Base-by-base conservation (phyloP, 2,329 filamentous ascomycete species). In the Sclerotinia trifoliorum region DNA sequence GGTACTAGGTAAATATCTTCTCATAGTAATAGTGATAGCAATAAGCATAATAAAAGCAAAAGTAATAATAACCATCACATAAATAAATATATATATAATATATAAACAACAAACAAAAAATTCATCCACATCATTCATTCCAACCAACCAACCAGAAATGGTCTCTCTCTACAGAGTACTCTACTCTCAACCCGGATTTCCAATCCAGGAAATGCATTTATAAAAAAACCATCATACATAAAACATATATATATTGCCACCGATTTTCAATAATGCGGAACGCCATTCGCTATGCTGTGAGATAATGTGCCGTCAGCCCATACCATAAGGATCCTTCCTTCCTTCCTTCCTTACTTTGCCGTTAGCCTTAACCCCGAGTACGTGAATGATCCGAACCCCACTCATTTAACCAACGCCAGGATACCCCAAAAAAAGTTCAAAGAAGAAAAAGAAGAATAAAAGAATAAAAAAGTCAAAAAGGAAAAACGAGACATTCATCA, bases 221-320 rank as follows among this genome's bases (percentile, higher is more conserved):
- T 42, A n/a, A 13, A 39, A 60, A 60, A 29, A 60, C 44, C 35
- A 24, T 32, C 58, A 48, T n/a, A 29, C 58, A 48, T n/a, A 29
- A n/a, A 21, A 48, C 57, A 49, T 15, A 7, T 35, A 35, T 35
- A 35, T 35, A 35, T 35, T 19, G 6, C 19, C 32, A 56, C 11
- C 6, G 4, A 32, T 55, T 46, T 26, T 35, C 51, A 51, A 8
- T 29, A 29, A 39, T 49, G 29, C 44, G 26, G 8, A 60, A 66
- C 65, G 46, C 65, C 55, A 26, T 39, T 66, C 65, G 65, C 65
- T 61, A 66, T 66, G 65, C 65, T 11, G 32, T 49, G 32, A 39
- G 42, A 66, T 49, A 49, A 21, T 21, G 42, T 61, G 17, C 19
- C 48, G n/a, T 35, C 24, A 57, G 21, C 15, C 42, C 54, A 19